Conservation (phyloP, 148 eudicot species). For the Cornus controversa region DNA sequence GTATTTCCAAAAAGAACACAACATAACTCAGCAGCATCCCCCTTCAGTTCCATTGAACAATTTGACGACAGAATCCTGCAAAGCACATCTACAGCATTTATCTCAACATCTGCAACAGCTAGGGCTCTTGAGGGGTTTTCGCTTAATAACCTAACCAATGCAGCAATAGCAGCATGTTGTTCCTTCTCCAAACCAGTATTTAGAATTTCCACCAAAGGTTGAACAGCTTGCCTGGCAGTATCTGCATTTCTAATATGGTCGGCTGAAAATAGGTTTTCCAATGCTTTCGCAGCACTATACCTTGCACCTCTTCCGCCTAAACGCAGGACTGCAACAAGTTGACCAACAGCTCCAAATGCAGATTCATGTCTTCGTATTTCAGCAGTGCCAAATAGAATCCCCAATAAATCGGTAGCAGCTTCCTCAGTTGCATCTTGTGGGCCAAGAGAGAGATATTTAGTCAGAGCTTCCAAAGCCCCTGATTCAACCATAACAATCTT, state of each 20-base stretch:
- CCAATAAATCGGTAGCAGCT: conserved; percentile 94
- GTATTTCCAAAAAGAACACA: conserved; percentile 87
- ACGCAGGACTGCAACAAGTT: conserved; percentile 91
- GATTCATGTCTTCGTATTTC: conserved; percentile 95
- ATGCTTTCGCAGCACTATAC: conserved; percentile 93
- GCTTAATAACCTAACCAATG: conserved; percentile 72
- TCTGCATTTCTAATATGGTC: conserved; percentile 96
- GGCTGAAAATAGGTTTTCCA: conserved; percentile 90
- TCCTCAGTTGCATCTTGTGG: conserved; percentile 93
- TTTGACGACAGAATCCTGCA: conserved; percentile 83
- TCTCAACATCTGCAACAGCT: conserved; percentile 89
- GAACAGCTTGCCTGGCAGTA: conserved; percentile 89
- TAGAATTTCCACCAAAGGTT: conserved; percentile 88
- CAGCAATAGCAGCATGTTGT: conserved; percentile 98
- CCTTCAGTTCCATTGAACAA: conserved; percentile 86
- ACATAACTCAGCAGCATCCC: conserved; percentile 90
- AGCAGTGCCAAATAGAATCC: conserved; percentile 70
- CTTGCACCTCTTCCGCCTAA: conserved; percentile 98
- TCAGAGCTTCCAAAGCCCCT: conserved; percentile 93
- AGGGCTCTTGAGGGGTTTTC: conserved; percentile 88
- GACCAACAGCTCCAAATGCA: conserved; percentile 88
- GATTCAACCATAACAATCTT: conserved; percentile 95
- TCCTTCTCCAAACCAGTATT: conserved; percentile 89
- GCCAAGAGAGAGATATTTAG: conserved; percentile 92
- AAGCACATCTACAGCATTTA: conserved; percentile 93